phyloP scores from a whole-genome alignment of 805 yeast species.

The Candida michaelii region DNA sequence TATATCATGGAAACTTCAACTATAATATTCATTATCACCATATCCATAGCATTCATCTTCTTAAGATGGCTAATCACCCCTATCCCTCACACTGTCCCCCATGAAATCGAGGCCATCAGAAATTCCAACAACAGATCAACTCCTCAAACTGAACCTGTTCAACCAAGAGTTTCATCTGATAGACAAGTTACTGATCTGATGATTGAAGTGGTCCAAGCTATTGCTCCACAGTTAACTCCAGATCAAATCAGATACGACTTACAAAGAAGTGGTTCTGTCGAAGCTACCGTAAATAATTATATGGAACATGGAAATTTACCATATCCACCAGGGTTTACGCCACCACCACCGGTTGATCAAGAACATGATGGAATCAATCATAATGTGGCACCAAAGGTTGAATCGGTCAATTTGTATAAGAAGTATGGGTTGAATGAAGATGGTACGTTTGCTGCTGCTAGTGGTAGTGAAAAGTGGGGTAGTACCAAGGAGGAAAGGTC shows the following conservation, averaged over 20 bases:
- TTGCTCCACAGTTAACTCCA: slow-evolving; percentile 70
- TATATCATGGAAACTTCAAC: slow-evolving; percentile 54
- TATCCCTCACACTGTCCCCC: slow-evolving; percentile 42
- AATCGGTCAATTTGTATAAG: slow-evolving; percentile 26
- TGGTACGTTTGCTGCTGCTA: slow-evolving; percentile 16
- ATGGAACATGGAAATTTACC: slow-evolving; percentile 63
- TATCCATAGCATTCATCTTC: slow-evolving; percentile 55
- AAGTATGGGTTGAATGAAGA: slow-evolving; percentile 41
- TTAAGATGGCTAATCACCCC: slow-evolving; percentile 67
- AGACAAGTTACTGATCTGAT: slow-evolving; percentile 63
- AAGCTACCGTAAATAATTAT: slow-evolving; percentile 71
- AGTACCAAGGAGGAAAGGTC: slow-evolving; percentile 20
- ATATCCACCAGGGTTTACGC: slow-evolving; percentile 43
- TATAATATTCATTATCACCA: slow-evolving; percentile 45
- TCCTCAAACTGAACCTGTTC: not conserved
- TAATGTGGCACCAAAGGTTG: slow-evolving; percentile 25
- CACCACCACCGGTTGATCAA: slow-evolving; percentile 3
- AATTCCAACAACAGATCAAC: not conserved
- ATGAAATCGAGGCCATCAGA: slow-evolving; percentile 16
- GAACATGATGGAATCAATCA: slow-evolving; percentile 7
- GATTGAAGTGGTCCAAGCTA: slow-evolving; percentile 81
- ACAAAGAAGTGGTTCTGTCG: slow-evolving; percentile 76
- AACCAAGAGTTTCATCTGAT: slow-evolving; percentile 10
- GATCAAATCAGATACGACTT: slow-evolving; percentile 76
- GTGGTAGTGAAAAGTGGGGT: slow-evolving; percentile 25